phyloP scores from a whole-genome alignment of 495 filamentous ascomycete species.

The Penicillium silybi region DNA sequence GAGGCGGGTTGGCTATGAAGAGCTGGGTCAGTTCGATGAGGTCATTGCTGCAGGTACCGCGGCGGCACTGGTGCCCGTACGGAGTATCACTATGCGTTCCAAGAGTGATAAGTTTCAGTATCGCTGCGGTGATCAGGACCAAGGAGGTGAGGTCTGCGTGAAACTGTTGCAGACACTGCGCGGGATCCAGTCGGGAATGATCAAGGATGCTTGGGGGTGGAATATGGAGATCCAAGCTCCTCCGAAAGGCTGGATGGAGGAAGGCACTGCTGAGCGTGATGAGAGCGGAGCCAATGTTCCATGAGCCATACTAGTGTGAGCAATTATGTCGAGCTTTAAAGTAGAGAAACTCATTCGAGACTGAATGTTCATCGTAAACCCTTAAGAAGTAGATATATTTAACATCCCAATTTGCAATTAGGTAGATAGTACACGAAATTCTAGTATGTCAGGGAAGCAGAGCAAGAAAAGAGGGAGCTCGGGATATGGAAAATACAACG shows the following conservation, averaged over 20 bases:
- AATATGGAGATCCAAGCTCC: constrained; percentile 34
- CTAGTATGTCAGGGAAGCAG: too few species aligned
- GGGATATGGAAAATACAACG: too few species aligned
- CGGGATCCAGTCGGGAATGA: constrained; percentile 77
- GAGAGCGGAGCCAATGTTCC: constrained; percentile 29
- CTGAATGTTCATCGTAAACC: too few species aligned
- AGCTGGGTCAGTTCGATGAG: constrained; percentile 72
- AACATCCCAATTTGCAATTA: too few species aligned
- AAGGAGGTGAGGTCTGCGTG: constrained; percentile 68
- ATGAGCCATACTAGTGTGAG: not conserved
- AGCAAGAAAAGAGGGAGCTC: too few species aligned
- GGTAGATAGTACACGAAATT: too few species aligned
- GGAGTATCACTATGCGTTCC: constrained; percentile 72
- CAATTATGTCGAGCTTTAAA: not conserved
- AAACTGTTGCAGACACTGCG: constrained; percentile 72
- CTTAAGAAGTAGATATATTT: too few species aligned
- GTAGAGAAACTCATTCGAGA: not conserved
- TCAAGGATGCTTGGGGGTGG: constrained; percentile 77
- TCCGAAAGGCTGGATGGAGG: constrained; percentile 30
- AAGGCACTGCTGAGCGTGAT: constrained; percentile 19
- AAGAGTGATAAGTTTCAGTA: constrained; percentile 64
- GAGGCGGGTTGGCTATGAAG: constrained; percentile 56
- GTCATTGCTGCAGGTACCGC: constrained; percentile 92
- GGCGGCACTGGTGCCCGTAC: constrained; percentile 85
- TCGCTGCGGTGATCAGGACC: constrained; percentile 54